Evolutionary conservation across 345 rosid genomes (phyloP).

Genomic region (Citrus reticulata): DNA sequence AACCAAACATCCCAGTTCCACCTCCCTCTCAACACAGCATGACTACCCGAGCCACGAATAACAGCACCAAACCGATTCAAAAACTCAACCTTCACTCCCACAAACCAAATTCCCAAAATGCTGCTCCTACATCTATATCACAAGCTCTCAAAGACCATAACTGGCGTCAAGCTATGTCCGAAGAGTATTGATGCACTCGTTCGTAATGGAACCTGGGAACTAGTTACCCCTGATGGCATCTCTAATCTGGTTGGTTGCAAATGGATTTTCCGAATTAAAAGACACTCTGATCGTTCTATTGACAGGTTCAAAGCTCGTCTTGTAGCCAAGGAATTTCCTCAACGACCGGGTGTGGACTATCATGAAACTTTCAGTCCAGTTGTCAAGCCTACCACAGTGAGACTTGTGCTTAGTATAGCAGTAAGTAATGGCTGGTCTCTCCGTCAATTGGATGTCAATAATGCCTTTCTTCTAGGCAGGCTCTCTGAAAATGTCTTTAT

Average conservation of each 20-base stretch:
- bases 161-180: background rate
- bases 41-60: too few species aligned
- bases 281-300: background rate
- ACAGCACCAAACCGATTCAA: background rate
- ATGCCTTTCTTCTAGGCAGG: too few species aligned
- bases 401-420: too few species aligned
- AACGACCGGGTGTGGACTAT: background rate
- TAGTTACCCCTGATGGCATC: background rate
- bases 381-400: background rate
- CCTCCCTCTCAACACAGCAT: too few species aligned
- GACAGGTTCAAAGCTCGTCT: background rate
- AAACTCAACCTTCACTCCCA: background rate
- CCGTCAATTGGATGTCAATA: background rate
- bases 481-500: too few species aligned
- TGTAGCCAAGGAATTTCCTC: background rate
- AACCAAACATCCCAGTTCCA: too few species aligned
- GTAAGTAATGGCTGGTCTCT: background rate
- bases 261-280: background rate
- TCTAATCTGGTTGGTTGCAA: background rate
- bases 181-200: background rate
- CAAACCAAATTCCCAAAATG: too few species aligned
- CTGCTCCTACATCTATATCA: too few species aligned
- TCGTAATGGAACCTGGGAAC: background rate
- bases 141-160: background rate
- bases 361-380: background rate